Conservation (phyloP, 2,329 filamentous ascomycete genomes). For the Penicillium thymicola region DNA sequence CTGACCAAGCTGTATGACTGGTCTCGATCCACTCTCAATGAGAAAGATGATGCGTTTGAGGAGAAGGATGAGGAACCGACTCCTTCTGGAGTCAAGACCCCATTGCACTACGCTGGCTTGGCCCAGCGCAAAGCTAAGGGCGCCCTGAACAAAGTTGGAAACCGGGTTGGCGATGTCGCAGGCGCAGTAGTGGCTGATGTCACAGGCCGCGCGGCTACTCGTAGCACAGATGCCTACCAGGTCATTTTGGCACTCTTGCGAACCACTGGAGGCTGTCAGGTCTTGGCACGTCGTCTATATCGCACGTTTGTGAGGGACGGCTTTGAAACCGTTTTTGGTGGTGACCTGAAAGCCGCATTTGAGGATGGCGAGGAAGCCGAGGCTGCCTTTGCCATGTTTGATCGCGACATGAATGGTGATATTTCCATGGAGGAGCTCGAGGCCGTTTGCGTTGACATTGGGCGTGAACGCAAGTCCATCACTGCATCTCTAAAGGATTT, state of each 20-base stretch:
- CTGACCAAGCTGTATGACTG: slow-evolving; percentile 63
- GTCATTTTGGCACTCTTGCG: slow-evolving; percentile 76
- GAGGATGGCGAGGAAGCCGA: slow-evolving; percentile 80
- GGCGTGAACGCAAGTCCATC: slow-evolving; percentile 90
- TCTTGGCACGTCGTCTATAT: slow-evolving; percentile 82
- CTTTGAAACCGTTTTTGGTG: slow-evolving; percentile 70
- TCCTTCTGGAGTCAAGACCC: slow-evolving; percentile 65
- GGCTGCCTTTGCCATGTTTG: slow-evolving; percentile 85
- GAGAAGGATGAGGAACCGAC: slow-evolving; percentile 50
- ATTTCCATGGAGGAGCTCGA: slow-evolving; percentile 95
- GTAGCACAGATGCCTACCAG: slow-evolving; percentile 75
- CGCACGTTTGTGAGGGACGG: slow-evolving; percentile 76
- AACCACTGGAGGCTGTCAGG: slow-evolving; percentile 70
- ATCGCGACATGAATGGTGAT: slow-evolving; percentile 94
- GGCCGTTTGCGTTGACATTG: slow-evolving; percentile 88
- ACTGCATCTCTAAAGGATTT: slow-evolving; percentile 92
- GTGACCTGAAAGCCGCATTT: slow-evolving; percentile 77
- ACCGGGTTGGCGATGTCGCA: slow-evolving; percentile 79
- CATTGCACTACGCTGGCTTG: slow-evolving; percentile 65
- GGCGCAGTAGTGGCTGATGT: slow-evolving; percentile 87
- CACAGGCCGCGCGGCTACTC: slow-evolving; percentile 67
- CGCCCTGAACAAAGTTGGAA: slow-evolving; percentile 75
- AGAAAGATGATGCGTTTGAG: slow-evolving; percentile 70
- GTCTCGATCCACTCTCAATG: slow-evolving; percentile 59
- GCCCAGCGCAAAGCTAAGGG: slow-evolving; percentile 71